phyloP scores from a whole-genome alignment of 2,329 filamentous ascomycete species.

The Diaporthe caulivora region DNA sequence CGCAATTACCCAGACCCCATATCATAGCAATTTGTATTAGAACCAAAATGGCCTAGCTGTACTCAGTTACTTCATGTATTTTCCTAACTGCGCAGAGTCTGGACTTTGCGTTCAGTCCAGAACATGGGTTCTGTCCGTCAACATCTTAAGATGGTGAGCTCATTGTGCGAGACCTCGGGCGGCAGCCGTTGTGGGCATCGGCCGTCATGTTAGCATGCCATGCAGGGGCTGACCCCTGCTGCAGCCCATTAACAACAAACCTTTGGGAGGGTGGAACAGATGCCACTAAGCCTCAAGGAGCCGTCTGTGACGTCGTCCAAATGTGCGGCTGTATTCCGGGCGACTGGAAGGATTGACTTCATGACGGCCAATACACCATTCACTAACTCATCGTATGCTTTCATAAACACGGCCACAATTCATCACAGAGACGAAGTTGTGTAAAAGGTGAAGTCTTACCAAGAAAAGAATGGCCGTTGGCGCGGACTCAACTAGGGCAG shows the following conservation, averaged over 20 bases:
- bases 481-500: background rate
- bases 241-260: background rate
- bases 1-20: too few relatives aligned
- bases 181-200: background rate
- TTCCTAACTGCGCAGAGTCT: too few relatives aligned
- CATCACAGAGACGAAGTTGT: background rate
- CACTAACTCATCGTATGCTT: background rate
- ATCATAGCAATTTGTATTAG: too few relatives aligned
- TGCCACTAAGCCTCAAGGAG: background rate
- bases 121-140: background rate
- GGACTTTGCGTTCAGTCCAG: background rate
- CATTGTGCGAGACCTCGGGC: background rate
- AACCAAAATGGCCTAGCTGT: too few relatives aligned
- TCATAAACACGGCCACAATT: background rate
- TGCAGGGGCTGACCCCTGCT: background rate
- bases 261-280: background rate
- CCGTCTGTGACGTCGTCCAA: constrained; percentile 27
- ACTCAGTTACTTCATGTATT: too few relatives aligned
- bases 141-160: background rate
- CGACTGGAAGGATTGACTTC: background rate
- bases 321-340: background rate
- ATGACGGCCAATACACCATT: background rate
- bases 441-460: too few relatives aligned
- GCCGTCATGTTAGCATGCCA: too few relatives aligned
- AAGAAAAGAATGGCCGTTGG: constrained; percentile 10